Evolutionary conservation across 116 monocot genomes (phyloP), one percentile per base, ranked within the genome.

Genomic region (Trichopus zeylanicus): DNA sequence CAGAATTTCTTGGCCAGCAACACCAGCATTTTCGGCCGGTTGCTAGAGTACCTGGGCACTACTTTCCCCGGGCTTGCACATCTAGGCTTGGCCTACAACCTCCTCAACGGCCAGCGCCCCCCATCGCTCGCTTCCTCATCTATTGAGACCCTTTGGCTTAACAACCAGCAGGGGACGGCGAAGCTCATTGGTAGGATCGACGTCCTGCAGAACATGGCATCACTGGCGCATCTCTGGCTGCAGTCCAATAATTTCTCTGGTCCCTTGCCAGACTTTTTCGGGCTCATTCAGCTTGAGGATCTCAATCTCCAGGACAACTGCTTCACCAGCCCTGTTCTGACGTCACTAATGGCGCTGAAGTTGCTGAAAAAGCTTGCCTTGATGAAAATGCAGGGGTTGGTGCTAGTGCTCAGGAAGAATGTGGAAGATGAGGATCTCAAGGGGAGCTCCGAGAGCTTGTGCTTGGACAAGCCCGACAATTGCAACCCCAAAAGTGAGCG

Each of bases 361-460:
- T 59, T 68, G 1, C 75, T 95, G 10, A 67, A 32, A 8, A 64
- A 29, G 25, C 37, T 95, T 1, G 54, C 61, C 0, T 65, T 95
- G 31, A 81, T 86, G 15, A 95, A 95, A n/a, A 95, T 95, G 0
- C 95, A 95, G 61, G 95, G 95, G 2, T 69, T 83, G 1, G 51
- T 77, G 24, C 95, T 86, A 3, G 51, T 52, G 21, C 81, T 95
- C 39, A 11, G 53, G 0, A 25, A 20, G 3, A n/a, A 51, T 0
- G 78, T 86, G 0, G 35, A 47, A 26, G 28, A 24, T 51, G 30
- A 80, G 3, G 86, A 85, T 54, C 42, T 93, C 7, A 59, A 60
- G 0, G 18, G 38, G 0, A 26, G 29, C 5, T 65, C 39, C 0
- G 86, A 95, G 70, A 81, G 81, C 10, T 95, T 95, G 59, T 95